A percentile compares a stretch with the other conserved stretches of the same genome.
Evolutionary conservation across 306 rosid genomes (phyloP).

Genomic region (Calophaca sinica): DNA sequence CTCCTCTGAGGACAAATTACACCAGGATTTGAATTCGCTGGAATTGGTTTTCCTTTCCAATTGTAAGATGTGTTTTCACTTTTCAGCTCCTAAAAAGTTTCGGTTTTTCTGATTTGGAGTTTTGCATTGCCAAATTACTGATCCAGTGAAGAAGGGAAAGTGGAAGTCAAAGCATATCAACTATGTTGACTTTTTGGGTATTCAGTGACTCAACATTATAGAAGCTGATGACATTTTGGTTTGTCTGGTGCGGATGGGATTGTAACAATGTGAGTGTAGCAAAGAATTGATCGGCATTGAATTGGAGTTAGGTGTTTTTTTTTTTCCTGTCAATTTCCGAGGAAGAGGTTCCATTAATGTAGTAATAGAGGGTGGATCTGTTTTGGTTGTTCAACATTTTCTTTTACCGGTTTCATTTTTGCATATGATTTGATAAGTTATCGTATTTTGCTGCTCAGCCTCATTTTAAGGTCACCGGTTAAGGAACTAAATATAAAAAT

Average conservation of each 20-base stretch:
- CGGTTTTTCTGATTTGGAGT: background rate
- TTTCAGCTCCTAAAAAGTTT: background rate
- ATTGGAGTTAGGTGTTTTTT: slow-evolving; percentile 22
- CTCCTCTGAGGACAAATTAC: slow-evolving; percentile 32
- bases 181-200: slow-evolving; percentile 10
- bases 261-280: slow-evolving; percentile 2
- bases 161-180: background rate
- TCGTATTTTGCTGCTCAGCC: background rate
- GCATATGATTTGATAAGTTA: slow-evolving; percentile 6
- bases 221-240: background rate
- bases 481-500: too few relatives aligned
- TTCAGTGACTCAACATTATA: background rate
- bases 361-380: slow-evolving; percentile 11
- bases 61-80: background rate
- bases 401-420: slow-evolving; percentile 15
- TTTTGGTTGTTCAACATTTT: slow-evolving; percentile 30
- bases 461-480: too few relatives aligned
- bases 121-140: background rate
- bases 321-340: background rate
- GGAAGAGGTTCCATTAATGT: slow-evolving; percentile 28
- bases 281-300: slow-evolving; percentile 9
- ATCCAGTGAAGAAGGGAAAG: slow-evolving; percentile 14
- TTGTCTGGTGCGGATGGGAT: too few relatives aligned
- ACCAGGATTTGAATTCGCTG: slow-evolving; percentile 27
- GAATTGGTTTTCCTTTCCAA: background rate